These are phyloP conservation scores for Diaporthe citri DNA, from an alignment of 2,329 filamentous ascomycete species.

Conservation along the genomic window DNA sequence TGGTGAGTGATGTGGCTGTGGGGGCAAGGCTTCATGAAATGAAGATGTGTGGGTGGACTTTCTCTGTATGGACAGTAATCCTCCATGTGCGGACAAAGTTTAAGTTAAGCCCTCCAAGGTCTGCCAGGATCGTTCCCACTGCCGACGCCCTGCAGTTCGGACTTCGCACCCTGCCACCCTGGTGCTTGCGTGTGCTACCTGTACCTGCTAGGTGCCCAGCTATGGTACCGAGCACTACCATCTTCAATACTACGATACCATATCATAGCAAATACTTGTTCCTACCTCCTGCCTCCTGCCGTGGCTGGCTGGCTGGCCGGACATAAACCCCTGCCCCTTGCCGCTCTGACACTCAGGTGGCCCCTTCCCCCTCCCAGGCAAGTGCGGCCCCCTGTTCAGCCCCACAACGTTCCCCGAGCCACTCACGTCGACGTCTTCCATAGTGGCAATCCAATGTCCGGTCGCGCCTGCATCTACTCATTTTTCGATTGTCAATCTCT, in stretches of 20 bases:
- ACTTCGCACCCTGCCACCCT: slow-evolving; percentile 2
- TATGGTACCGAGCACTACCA: not conserved
- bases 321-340: slow-evolving; percentile 25
- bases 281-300: not conserved
- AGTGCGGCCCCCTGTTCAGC: slow-evolving; percentile 19
- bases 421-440: slow-evolving; percentile 18
- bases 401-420: slow-evolving; percentile 20
- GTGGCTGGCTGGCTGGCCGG: slow-evolving; percentile 10
- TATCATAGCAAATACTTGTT: not conserved
- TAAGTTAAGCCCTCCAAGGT: not conserved
- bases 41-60: not conserved
- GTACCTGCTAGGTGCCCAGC: not conserved
- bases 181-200: not conserved
- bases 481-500: slow-evolving; percentile 34
- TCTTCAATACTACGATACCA: not conserved
- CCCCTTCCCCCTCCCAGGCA: not conserved
- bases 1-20: not conserved
- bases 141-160: slow-evolving; percentile 14
- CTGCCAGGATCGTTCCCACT: slow-evolving; percentile 21
- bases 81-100: not conserved
- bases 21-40: not conserved
- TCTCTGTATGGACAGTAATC: not conserved
- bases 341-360: slow-evolving; percentile 25
- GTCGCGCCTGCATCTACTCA: slow-evolving; percentile 32
- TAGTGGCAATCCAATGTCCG: slow-evolving; percentile 36